Percentiles rank a stretch among this genome's conserved stretches.
phyloP scores from a whole-genome alignment of 345 rosid species.

The Corchorus capsularis region DNA sequence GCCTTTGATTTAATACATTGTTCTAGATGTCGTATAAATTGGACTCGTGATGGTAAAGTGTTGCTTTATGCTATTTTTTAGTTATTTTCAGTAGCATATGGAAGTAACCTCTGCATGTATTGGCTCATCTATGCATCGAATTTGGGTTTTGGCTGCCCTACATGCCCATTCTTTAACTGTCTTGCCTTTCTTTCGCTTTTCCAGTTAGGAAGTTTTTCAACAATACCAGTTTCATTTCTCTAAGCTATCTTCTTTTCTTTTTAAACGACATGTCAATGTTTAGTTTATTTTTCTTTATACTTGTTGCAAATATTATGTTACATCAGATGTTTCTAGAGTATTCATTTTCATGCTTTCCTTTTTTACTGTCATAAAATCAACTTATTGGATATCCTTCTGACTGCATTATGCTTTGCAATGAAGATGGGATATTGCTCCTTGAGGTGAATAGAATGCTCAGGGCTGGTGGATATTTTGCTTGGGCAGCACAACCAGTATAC shows the following conservation, averaged over 20 bases:
- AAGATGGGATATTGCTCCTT: conserved; percentile 93
- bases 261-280: neutral
- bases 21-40: conserved; percentile 97
- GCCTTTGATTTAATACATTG: conserved; percentile 97
- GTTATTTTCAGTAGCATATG: conserved; percentile 12
- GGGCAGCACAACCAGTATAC: conserved; percentile 99
- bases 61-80: neutral
- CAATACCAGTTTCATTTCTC: neutral
- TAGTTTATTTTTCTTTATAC: neutral
- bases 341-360: neutral
- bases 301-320: neutral
- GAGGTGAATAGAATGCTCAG: conserved; percentile 96
- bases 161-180: neutral
- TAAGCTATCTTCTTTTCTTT: neutral
- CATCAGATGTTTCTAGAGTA: neutral
- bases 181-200: neutral
- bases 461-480: conserved; percentile 93
- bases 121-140: neutral
- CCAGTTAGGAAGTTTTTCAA: conserved; percentile 5
- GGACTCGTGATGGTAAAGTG: conserved; percentile 96
- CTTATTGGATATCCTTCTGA: conserved; percentile 25
- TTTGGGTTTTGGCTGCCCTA: neutral
- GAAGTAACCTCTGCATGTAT: neutral
- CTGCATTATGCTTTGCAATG: conserved; percentile 25
- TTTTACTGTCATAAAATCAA: conserved; percentile 6